phyloP scores from a whole-genome alignment of 441 rosid genomes.

The Euphorbia schlechtendalii region DNA sequence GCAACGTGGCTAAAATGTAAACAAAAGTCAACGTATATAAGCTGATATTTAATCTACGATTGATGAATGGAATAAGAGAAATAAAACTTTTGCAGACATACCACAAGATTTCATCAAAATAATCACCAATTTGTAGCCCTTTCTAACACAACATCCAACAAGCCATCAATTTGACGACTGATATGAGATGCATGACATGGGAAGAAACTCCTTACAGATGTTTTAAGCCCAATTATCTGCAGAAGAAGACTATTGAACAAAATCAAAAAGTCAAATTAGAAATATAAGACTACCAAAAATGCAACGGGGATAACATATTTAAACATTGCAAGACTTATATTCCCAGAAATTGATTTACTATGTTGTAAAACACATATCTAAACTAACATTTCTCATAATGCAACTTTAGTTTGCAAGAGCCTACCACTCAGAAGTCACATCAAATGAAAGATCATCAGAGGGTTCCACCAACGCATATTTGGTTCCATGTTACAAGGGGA shows the following conservation, averaged over 20 bases:
- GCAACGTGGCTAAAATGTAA: neutral
- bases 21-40: slow-evolving; percentile 6
- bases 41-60: too few species aligned
- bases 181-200: slow-evolving; percentile 52
- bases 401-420: slow-evolving; percentile 72
- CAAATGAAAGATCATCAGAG: slow-evolving; percentile 32
- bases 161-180: slow-evolving; percentile 43
- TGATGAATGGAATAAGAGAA: neutral
- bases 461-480: slow-evolving; percentile 40
- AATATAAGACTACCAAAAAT: too few species aligned
- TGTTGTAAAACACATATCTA: neutral
- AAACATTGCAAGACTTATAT: slow-evolving; percentile 1
- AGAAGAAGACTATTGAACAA: slow-evolving; percentile 10
- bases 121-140: slow-evolving; percentile 48
- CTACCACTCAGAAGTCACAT: slow-evolving; percentile 40
- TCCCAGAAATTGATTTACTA: neutral
- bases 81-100: slow-evolving; percentile 24
- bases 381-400: slow-evolving; percentile 10
- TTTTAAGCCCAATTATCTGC: slow-evolving; percentile 89
- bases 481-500: slow-evolving; percentile 21
- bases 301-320: neutral
- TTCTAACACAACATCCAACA: slow-evolving; percentile 51
- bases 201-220: slow-evolving; percentile 80
- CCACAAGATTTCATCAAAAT: slow-evolving; percentile 40
- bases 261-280: too few species aligned